These are phyloP conservation scores for Pyracantha coccinea DNA, from an alignment of 331 rosid species.

Conservation along the genomic window DNA sequence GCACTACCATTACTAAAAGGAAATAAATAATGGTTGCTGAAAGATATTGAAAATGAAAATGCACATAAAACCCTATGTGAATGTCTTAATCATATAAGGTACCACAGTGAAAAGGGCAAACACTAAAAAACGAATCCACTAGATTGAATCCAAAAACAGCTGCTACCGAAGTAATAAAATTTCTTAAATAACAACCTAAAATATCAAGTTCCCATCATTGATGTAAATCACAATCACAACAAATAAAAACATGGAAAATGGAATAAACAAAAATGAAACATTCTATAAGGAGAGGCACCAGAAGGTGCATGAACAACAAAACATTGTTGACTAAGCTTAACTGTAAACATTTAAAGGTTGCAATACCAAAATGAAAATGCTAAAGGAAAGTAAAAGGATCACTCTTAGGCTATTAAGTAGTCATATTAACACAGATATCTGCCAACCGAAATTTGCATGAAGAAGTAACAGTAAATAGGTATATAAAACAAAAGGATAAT, in stretches of 20 bases:
- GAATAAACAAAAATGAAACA: background rate
- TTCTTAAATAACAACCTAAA: background rate
- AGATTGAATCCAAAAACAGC: background rate
- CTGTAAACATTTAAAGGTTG: background rate
- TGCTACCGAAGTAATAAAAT: background rate
- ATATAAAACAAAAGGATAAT: background rate
- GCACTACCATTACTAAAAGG: background rate
- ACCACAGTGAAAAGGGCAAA: too few species aligned
- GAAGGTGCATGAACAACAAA: constrained; percentile 3
- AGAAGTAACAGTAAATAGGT: background rate
- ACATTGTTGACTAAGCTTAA: background rate
- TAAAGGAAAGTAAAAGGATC: background rate
- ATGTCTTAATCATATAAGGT: background rate
- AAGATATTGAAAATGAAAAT: background rate
- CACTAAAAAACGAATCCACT: background rate
- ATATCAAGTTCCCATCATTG: background rate
- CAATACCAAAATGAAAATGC: background rate
- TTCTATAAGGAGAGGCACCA: background rate
- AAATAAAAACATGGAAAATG: background rate
- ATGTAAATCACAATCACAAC: background rate
- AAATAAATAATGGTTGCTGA: background rate
- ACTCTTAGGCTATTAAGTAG: background rate
- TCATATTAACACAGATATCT: background rate
- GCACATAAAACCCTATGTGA: background rate
- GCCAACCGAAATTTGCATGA: background rate